These are phyloP conservation scores for Phoenix roebelenii DNA, from an alignment of 176 grass and related monocot genomes.

Conservation along the genomic window DNA sequence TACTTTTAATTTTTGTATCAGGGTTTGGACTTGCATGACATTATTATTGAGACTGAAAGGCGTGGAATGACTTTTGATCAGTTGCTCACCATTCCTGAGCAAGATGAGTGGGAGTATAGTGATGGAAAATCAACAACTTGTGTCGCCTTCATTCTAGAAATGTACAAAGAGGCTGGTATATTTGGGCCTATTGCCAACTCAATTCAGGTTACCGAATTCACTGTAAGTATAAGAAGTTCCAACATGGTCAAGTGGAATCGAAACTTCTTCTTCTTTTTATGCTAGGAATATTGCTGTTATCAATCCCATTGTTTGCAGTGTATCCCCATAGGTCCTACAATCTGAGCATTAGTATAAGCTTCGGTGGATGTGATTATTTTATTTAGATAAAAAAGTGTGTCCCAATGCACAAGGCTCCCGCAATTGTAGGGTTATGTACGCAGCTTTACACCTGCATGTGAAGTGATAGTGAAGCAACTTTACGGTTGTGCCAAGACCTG, in stretches of 20 bases:
- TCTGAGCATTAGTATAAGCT: too few relatives aligned
- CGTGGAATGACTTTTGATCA: conserved; percentile 95
- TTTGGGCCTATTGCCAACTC: conserved; percentile 63
- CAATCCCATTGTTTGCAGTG: too few relatives aligned
- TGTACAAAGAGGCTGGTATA: conserved; percentile 93
- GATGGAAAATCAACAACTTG: conserved; percentile 97
- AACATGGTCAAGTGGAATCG: not conserved
- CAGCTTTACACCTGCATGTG: too few relatives aligned
- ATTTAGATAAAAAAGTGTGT: too few relatives aligned
- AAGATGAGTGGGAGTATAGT: conserved; percentile 96
- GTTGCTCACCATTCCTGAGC: conserved; percentile 81
- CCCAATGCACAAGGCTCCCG: too few relatives aligned
- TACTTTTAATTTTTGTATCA: conserved; percentile 14
- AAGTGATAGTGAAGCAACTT: too few relatives aligned
- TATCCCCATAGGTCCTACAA: too few relatives aligned
- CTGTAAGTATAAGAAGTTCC: conserved; percentile 46
- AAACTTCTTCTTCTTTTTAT: not conserved
- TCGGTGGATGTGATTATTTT: too few relatives aligned
- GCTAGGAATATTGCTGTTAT: too few relatives aligned
- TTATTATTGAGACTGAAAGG: conserved; percentile 79
- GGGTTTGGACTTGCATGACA: conserved; percentile 73
- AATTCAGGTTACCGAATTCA: conserved; percentile 94
- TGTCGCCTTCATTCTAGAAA: conserved; percentile 83
- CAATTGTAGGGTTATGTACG: too few relatives aligned
- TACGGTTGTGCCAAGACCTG: too few relatives aligned